Evolutionary conservation across 2,329 filamentous ascomycete genomes (phyloP).

Genomic region (Xylaria sp.): DNA sequence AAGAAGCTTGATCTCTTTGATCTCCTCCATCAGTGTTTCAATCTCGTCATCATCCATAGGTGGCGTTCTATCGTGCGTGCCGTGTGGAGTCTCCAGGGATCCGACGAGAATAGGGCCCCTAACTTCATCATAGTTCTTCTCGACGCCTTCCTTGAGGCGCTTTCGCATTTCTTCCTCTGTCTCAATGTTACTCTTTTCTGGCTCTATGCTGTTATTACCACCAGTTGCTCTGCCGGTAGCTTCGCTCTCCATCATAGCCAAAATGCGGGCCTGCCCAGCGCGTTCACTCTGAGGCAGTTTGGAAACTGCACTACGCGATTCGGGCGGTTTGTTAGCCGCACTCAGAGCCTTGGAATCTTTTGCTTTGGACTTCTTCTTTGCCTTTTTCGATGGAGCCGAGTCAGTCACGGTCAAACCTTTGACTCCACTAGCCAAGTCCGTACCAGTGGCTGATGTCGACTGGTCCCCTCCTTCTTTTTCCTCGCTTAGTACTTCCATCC

Average conservation of each 20-base stretch:
- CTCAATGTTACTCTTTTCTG: conserved; percentile 56
- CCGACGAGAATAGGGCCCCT: conserved; percentile 51
- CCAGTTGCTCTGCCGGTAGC: neutral
- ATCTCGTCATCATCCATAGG: conserved; percentile 57
- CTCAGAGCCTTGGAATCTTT: conserved; percentile 35
- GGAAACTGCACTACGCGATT: neutral
- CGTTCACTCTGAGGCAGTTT: conserved; percentile 6
- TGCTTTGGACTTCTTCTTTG: conserved; percentile 50
- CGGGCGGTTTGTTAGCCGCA: conserved; percentile 12
- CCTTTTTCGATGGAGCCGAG: conserved; percentile 46
- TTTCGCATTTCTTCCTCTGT: conserved; percentile 54
- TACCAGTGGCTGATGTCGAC: neutral
- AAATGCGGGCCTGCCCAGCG: conserved; percentile 38
- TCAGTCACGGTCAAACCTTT: conserved; percentile 32
- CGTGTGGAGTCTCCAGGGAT: conserved; percentile 48
- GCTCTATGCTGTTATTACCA: conserved; percentile 37
- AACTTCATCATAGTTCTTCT: conserved; percentile 50
- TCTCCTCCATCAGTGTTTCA: conserved; percentile 55
- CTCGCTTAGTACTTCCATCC: conserved; percentile 50
- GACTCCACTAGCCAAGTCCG: conserved; percentile 8
- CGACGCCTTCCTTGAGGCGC: conserved; percentile 54
- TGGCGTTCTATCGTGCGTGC: conserved; percentile 50
- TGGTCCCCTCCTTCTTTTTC: conserved; percentile 27
- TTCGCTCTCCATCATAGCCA: conserved; percentile 37
- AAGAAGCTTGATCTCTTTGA: conserved; percentile 61